Conservation (phyloP, 2,329 filamentous ascomycete species). For the Tolypocladium ophioglossoides region DNA sequence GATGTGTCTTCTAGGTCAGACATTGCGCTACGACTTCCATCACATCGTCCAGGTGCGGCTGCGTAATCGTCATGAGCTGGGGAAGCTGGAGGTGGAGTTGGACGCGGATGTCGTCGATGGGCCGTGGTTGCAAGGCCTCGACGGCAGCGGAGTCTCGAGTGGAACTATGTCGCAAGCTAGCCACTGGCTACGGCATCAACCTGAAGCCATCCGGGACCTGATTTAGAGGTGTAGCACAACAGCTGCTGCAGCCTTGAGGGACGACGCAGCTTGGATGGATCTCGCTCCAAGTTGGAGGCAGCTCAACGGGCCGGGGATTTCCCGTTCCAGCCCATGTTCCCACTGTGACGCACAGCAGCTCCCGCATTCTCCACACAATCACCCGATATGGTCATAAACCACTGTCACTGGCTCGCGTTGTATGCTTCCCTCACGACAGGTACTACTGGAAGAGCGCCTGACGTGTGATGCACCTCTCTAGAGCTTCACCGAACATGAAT, state of each 20-base stretch:
- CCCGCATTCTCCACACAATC: background rate
- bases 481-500: background rate
- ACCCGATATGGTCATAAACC: background rate
- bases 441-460: background rate
- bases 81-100: background rate
- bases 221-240: background rate
- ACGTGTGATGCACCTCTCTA: background rate
- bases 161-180: background rate
- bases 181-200: background rate
- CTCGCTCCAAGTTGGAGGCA: background rate
- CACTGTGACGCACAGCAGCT: background rate
- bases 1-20: slow-evolving; percentile 35
- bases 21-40: slow-evolving; percentile 35
- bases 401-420: background rate
- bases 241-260: background rate
- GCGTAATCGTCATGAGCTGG: background rate
- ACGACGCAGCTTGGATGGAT: background rate
- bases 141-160: background rate
- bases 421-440: background rate
- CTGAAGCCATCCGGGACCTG: background rate
- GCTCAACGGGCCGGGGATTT: background rate
- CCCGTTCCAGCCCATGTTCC: background rate
- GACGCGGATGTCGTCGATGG: background rate
- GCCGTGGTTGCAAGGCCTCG: background rate
- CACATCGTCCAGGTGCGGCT: slow-evolving; percentile 13